Percentiles rank a stretch among this genome's conserved stretches.
Conservation (phyloP, 345 rosid species). For the Citrus inodora region DNA sequence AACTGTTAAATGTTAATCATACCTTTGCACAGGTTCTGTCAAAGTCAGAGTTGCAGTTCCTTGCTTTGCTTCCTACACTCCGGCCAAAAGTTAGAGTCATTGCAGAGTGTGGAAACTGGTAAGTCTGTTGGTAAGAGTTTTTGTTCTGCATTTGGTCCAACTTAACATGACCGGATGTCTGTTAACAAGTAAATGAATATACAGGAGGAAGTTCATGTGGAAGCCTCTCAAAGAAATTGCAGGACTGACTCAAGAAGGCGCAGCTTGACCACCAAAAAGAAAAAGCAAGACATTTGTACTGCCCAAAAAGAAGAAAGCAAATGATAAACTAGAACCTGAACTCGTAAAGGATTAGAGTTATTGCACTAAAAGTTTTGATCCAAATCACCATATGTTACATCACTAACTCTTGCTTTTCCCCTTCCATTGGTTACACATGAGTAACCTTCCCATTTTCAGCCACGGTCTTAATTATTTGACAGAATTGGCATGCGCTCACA, state of each 20-base stretch:
- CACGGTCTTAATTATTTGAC: no score
- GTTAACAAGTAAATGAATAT: neutral
- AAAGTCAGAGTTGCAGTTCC: slow-evolving; percentile 80
- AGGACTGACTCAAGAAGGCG: slow-evolving; percentile 36
- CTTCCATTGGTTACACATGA: neutral
- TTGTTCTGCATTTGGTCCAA: neutral
- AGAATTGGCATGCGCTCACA: neutral
- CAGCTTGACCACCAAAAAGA: slow-evolving; percentile 15
- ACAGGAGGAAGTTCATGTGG: slow-evolving; percentile 90
- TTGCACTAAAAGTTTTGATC: neutral
- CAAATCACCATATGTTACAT: neutral
- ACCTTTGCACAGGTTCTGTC: slow-evolving; percentile 61
- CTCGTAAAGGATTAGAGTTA: neutral
- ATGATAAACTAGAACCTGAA: neutral
- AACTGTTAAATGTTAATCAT: no score
- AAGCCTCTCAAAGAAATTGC: slow-evolving; percentile 77
- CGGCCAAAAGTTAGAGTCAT: slow-evolving; percentile 85
- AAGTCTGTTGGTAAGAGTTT: neutral
- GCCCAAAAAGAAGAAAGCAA: neutral
- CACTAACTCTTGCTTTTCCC: neutral
- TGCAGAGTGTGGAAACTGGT: slow-evolving; percentile 94
- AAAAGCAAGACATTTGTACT: neutral
- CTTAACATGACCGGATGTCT: neutral
- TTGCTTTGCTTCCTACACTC: slow-evolving; percentile 80
- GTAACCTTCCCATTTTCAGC: neutral